Evolutionary conservation across 2,329 filamentous ascomycete genomes (phyloP), one percentile per base, ranked within the genome.

Genomic region (Exophiala dermatitidis): DNA sequence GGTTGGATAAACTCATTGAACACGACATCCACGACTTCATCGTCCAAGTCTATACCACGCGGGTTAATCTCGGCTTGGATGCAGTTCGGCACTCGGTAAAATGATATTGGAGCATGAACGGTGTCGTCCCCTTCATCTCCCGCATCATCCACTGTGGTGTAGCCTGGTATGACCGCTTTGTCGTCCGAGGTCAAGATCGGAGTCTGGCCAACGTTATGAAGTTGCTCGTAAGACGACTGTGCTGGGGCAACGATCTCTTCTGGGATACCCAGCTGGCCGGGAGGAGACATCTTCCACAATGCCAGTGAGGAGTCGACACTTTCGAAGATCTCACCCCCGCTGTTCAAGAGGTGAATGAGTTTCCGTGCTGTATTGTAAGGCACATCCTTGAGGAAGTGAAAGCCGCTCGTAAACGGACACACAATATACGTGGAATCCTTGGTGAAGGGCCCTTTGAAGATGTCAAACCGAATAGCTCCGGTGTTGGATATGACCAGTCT

Each of bases 391-490:
- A 96, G 76, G 61, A 83, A 89, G 29, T 78, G 76, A 68, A 96
- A 86, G 1, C 79, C 81, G 68, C 85, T 95, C 1, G 81, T 82
- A 67, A 98, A 98, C 0, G 93, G 93, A 5, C 87, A 94, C 30
- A 97, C 78, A 37, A 91, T 84, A 66, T 83, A 97, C 0, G 86
- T 88, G 3, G 84, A 85, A 67, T 98, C 93, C 37, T 83, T 82
- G 0, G 93, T 97, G 66, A 97, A 97, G 0, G 84, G 76, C 0
- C 93, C 93, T 68, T 91, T 83, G 76, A 96, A 95, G 57, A 98
- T 87, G 68, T 98, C 93, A 69, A 97, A 98, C 42, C 93, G 86
- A 60, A 98, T 83, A 2, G 87, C 88, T 29, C 93, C 93, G 0
- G 88, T 95, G 70, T 98, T 98, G 52, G 87, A 77, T 47, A 97